phyloP scores from a whole-genome alignment of 768 basidiomycete species.

The Serpula lacrymans region DNA sequence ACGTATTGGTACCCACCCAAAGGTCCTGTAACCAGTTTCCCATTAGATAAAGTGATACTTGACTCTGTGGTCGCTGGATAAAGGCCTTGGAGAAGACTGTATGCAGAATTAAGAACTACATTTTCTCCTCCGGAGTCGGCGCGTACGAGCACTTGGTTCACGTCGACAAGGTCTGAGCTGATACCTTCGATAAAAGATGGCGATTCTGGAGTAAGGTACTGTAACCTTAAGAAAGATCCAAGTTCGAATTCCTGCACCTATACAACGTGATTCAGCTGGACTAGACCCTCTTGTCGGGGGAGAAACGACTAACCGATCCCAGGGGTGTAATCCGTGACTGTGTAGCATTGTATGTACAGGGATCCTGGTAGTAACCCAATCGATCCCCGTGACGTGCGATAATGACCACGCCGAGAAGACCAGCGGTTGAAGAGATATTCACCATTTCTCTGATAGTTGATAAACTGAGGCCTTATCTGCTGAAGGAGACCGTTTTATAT shows the following conservation, averaged over 20 bases:
- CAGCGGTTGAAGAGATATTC: conserved; percentile 15
- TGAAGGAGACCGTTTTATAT: too few species aligned
- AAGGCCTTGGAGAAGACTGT: conserved; percentile 79
- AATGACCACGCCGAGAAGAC: conserved; percentile 68
- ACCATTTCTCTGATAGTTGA: too few species aligned
- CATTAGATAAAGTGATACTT: conserved; percentile 70
- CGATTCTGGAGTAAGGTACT: conserved; percentile 61
- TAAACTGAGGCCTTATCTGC: too few species aligned
- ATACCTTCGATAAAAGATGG: conserved; percentile 67
- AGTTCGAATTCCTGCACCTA: conserved; percentile 67
- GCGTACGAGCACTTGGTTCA: conserved; percentile 66
- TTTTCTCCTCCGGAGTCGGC: conserved; percentile 80
- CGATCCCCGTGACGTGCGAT: conserved; percentile 79
- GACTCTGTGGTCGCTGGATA: conserved; percentile 72
- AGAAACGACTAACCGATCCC: conserved; percentile 52
- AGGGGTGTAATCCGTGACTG: conserved; percentile 69
- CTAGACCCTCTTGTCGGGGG: neutral
- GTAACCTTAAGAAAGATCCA: conserved; percentile 54
- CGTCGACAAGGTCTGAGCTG: conserved; percentile 61
- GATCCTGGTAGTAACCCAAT: conserved; percentile 64
- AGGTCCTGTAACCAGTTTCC: conserved; percentile 64
- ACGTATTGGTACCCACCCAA: conserved; percentile 87
- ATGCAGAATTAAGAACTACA: conserved; percentile 79
- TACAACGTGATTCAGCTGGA: neutral
- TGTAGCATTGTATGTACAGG: conserved; percentile 60